Evolutionary conservation across 2,329 filamentous ascomycete genomes (phyloP).

Genomic region (Magnaporthiopsis rhizophila): DNA sequence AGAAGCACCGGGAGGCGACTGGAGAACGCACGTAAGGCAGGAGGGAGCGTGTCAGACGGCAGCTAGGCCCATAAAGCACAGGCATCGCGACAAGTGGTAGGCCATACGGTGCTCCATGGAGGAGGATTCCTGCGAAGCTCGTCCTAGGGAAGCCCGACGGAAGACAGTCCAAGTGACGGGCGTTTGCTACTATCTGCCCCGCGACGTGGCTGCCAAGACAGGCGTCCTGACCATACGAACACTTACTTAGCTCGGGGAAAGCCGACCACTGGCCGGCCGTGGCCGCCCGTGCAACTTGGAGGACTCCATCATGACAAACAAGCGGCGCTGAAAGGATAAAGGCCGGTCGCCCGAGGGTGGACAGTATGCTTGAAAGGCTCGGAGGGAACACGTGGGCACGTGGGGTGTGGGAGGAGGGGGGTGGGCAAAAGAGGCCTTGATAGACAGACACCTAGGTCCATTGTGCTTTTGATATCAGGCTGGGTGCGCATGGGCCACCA

Average conservation of each 20-base stretch:
- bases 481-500: neutral
- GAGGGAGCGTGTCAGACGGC: neutral
- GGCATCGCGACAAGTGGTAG: neutral
- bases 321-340: neutral
- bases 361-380: too few relatives aligned
- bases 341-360: too few relatives aligned
- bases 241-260: neutral
- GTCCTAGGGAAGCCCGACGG: too few relatives aligned
- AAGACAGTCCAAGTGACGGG: neutral
- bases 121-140: neutral
- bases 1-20: neutral
- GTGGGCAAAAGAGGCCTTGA: neutral
- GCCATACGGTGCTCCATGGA: neutral
- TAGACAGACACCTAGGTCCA: neutral
- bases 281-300: neutral
- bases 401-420: neutral
- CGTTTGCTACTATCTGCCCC: neutral
- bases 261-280: neutral
- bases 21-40: neutral
- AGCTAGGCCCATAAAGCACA: neutral
- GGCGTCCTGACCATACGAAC: neutral
- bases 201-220: neutral
- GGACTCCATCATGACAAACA: neutral
- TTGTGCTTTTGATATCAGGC: neutral
- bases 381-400: too few relatives aligned